phyloP scores from a whole-genome alignment of 2,329 filamentous ascomycete species.

The Fusarium keratoplasticum region DNA sequence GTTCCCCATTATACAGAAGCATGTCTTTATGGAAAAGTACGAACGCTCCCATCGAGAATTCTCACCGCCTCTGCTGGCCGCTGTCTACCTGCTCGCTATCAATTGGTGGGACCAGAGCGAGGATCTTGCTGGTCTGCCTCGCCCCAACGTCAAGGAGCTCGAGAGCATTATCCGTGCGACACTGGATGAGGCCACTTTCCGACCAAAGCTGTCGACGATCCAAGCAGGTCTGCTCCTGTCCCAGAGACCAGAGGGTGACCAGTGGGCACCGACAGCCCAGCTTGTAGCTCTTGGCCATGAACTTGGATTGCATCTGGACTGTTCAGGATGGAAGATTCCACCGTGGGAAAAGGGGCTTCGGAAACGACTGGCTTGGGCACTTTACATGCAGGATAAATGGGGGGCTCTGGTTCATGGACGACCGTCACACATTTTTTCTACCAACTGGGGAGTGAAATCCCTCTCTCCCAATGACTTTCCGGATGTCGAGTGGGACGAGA shows the following conservation, averaged over 20 bases:
- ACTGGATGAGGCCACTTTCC: slow-evolving; percentile 80
- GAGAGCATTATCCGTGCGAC: slow-evolving; percentile 80
- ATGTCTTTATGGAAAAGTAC: slow-evolving; percentile 83
- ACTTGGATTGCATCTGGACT: slow-evolving; percentile 89
- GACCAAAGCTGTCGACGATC: slow-evolving; percentile 84
- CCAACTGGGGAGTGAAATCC: slow-evolving; percentile 81
- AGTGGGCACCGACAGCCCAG: slow-evolving; percentile 88
- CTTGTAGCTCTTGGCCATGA: slow-evolving; percentile 89
- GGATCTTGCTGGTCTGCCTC: slow-evolving; percentile 70
- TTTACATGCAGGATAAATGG: slow-evolving; percentile 97
- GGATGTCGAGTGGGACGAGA: slow-evolving; percentile 75
- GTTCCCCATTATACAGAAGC: slow-evolving; percentile 86
- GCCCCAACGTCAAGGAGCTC: slow-evolving; percentile 78
- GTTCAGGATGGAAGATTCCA: slow-evolving; percentile 87
- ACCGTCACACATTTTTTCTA: slow-evolving; percentile 77
- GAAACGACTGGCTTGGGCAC: slow-evolving; percentile 88
- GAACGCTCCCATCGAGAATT: slow-evolving; percentile 78
- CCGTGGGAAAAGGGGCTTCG: slow-evolving; percentile 87
- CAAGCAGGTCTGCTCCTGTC: slow-evolving; percentile 81
- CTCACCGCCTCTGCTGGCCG: slow-evolving; percentile 80
- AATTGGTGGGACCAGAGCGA: slow-evolving; percentile 88
- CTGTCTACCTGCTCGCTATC: slow-evolving; percentile 85
- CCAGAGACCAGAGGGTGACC: slow-evolving; percentile 80
- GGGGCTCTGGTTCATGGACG: slow-evolving; percentile 86
- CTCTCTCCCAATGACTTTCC: slow-evolving; percentile 78